phyloP scores from a whole-genome alignment of 2,329 filamentous ascomycete species.

The Amylocarpus encephaloides region DNA sequence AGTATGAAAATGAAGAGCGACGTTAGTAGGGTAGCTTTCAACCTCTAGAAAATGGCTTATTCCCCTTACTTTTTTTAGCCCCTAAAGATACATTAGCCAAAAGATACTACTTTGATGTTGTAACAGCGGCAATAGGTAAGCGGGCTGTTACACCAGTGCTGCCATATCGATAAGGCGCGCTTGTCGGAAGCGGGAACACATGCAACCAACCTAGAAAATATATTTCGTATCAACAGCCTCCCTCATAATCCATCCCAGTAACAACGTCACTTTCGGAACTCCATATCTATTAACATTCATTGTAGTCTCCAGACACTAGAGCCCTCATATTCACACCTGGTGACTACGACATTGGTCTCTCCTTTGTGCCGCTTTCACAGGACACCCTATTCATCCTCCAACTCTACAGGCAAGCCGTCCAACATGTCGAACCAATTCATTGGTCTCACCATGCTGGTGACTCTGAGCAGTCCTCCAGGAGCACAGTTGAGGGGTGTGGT shows the following conservation, averaged over 20 bases:
- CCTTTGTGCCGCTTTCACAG: background rate
- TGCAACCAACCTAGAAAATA: background rate
- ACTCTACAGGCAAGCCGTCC: conserved; percentile 9
- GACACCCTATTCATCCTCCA: background rate
- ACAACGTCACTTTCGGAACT: no score
- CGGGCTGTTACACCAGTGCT: background rate
- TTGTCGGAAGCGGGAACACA: no score
- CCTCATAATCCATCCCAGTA: background rate
- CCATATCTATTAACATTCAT: no score
- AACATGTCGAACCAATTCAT: conserved; percentile 32
- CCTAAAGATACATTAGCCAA: no score
- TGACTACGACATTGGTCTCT: background rate
- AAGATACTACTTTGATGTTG: no score
- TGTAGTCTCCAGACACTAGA: no score
- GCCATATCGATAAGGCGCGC: no score
- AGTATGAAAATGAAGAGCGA: no score
- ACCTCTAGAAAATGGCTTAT: no score
- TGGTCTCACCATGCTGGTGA: conserved; percentile 34
- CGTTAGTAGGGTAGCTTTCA: no score
- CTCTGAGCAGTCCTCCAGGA: conserved; percentile 29
- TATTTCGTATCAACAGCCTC: background rate
- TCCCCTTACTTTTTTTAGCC: no score
- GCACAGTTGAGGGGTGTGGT: conserved; percentile 31
- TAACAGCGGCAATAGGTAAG: no score
- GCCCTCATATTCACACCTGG: background rate